Percentiles rank a stretch among this genome's conserved stretches.
Evolutionary conservation across 2,329 filamentous ascomycete species (phyloP).

Genomic region (Botrytis paeoniae): DNA sequence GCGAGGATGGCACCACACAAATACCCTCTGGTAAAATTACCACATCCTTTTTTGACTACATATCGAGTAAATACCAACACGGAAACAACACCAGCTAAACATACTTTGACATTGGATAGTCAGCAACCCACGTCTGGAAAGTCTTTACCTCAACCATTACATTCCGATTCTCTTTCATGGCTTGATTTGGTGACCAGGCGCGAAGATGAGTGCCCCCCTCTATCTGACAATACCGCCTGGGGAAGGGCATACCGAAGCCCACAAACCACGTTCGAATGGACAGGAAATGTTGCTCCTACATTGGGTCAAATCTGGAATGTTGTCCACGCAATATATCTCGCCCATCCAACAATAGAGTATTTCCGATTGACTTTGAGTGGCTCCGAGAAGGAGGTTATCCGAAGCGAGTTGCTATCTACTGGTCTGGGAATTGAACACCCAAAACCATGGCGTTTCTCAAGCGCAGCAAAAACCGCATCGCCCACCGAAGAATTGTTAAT

Average conservation of each 20-base stretch:
- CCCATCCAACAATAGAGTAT: slow-evolving; percentile 36
- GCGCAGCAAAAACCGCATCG: not conserved
- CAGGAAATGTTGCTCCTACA: slow-evolving; percentile 33
- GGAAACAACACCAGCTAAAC: slow-evolving; percentile 20
- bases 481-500: slow-evolving; percentile 44
- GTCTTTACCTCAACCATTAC: slow-evolving; percentile 31
- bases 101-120: slow-evolving; percentile 20
- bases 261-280: slow-evolving; percentile 39
- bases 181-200: slow-evolving; percentile 32
- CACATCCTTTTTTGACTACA: slow-evolving; percentile 27
- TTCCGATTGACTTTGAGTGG: slow-evolving; percentile 40
- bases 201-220: slow-evolving; percentile 23
- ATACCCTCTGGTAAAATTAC: slow-evolving; percentile 28
- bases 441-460: slow-evolving; percentile 19
- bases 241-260: slow-evolving; percentile 37
- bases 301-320: slow-evolving; percentile 42
- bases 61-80: slow-evolving; percentile 25
- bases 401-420: slow-evolving; percentile 36
- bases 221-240: slow-evolving; percentile 42
- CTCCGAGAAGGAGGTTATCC: slow-evolving; percentile 31
- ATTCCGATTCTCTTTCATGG: slow-evolving; percentile 35
- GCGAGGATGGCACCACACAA: slow-evolving; percentile 15
- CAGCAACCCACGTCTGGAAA: slow-evolving; percentile 20
- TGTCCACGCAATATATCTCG: slow-evolving; percentile 40
- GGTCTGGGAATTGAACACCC: slow-evolving; percentile 28